Evolutionary conservation across 176 grass and related monocot genomes (phyloP).

Genomic region (Melocanna baccifera): DNA sequence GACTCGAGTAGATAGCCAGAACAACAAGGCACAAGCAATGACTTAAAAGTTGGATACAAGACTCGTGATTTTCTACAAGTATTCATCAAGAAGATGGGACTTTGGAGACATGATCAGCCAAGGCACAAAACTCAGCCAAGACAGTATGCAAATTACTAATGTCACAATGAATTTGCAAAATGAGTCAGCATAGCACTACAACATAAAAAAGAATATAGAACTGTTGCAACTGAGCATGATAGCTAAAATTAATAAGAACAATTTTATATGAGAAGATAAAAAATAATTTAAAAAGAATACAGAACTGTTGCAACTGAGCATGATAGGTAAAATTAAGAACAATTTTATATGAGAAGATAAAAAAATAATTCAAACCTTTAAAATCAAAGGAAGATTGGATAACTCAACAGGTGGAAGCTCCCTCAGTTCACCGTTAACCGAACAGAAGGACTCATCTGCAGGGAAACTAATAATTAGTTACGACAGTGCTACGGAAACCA

Average conservation of each 20-base stretch:
- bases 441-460: conserved; percentile 74
- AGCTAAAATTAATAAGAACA: conserved; percentile 16
- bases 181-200: conserved; percentile 11
- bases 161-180: not conserved
- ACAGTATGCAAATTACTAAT: conserved; percentile 33
- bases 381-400: conserved; percentile 86
- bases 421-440: conserved; percentile 74
- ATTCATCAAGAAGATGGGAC: conserved; percentile 5
- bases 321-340: not conserved
- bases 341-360: too few species aligned
- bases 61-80: not conserved
- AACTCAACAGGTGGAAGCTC: conserved; percentile 88
- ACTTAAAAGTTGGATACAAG: not conserved
- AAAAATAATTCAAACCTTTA: conserved; percentile 58
- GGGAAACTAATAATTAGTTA: conserved; percentile 25
- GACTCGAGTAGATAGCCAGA: not conserved
- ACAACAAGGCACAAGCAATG: conserved; percentile 4
- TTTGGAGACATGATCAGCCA: conserved; percentile 23
- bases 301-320: not conserved
- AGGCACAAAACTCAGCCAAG: not conserved
- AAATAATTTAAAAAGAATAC: conserved; percentile 21
- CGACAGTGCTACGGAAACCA: not conserved
- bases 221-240: not conserved
- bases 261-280: conserved; percentile 23
- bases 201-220: conserved; percentile 9